Conservation (phyloP, 2,329 filamentous ascomycete species). For the Sporothrix schenckii region DNA sequence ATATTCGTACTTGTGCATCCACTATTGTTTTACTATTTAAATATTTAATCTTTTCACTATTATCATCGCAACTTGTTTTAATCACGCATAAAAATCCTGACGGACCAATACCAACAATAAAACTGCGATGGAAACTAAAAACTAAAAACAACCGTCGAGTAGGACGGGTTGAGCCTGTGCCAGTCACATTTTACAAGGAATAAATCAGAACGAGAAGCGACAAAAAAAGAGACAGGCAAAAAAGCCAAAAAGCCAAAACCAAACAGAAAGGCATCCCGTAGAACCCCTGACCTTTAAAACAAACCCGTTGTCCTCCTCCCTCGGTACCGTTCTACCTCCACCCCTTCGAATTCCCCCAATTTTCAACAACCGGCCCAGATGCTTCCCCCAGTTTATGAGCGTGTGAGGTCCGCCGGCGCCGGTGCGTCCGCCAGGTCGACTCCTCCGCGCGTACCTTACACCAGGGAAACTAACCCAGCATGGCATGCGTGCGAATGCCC, state of each 20-base stretch:
- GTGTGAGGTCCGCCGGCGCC: background rate
- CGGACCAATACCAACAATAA: background rate
- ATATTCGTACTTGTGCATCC: background rate
- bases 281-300: conserved; percentile 19
- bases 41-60: background rate
- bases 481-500: conserved; percentile 57
- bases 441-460: background rate
- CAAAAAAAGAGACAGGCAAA: conserved; percentile 1
- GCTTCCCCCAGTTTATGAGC: background rate
- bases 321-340: background rate
- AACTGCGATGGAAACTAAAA: background rate
- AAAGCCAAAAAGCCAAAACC: background rate
- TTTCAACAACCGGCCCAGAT: background rate
- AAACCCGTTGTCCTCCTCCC: conserved; percentile 6
- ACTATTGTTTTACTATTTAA: background rate
- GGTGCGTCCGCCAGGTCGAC: background rate
- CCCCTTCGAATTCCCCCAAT: background rate
- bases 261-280: conserved; percentile 9
- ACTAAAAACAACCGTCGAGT: background rate
- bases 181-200: conserved; percentile 20
- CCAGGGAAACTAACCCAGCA: conserved; percentile 49
- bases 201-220: background rate
- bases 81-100: no score
- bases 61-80: no score
- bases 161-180: background rate